Conservation (phyloP, 441 rosid species). For the Pelargonium fulgidum region DNA sequence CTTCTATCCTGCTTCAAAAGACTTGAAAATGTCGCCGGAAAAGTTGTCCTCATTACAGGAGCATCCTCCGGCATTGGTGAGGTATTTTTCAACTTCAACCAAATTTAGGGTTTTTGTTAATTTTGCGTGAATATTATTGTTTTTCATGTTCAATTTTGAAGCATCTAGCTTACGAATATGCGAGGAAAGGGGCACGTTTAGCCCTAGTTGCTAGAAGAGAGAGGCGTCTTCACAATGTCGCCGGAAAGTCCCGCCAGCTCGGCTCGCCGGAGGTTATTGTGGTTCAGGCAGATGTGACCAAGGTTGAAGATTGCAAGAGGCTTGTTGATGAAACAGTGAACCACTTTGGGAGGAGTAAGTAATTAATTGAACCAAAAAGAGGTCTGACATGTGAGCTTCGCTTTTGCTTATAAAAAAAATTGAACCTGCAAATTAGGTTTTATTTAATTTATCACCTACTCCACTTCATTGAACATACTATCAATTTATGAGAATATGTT, state of each 20-base stretch:
- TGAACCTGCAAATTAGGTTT: no score
- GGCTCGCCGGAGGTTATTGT: constrained; percentile 36
- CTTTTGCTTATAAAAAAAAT: no score
- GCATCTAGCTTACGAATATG: constrained; percentile 16
- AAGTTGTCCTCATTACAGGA: neutral
- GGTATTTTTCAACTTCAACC: neutral
- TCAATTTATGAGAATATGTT: neutral
- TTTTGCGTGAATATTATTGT: no score
- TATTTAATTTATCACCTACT: no score
- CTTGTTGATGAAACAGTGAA: constrained; percentile 30
- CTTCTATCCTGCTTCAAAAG: neutral
- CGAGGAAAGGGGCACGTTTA: constrained; percentile 18
- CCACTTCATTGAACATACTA: no score
- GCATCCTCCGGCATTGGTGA: constrained; percentile 1
- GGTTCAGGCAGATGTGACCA: constrained; percentile 37
- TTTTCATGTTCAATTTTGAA: neutral
- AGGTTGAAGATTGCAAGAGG: constrained; percentile 31
- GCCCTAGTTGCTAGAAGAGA: constrained; percentile 26
- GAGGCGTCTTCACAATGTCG: constrained; percentile 32
- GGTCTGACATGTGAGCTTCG: no score
- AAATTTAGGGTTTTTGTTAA: neutral
- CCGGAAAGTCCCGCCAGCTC: constrained; percentile 26
- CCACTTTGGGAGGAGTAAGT: constrained; percentile 39
- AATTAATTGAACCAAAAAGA: no score
- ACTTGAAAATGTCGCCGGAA: neutral